These are phyloP conservation scores for Collybia mongolica DNA, from an alignment of 768 basidiomycete species.

Conservation along the genomic window DNA sequence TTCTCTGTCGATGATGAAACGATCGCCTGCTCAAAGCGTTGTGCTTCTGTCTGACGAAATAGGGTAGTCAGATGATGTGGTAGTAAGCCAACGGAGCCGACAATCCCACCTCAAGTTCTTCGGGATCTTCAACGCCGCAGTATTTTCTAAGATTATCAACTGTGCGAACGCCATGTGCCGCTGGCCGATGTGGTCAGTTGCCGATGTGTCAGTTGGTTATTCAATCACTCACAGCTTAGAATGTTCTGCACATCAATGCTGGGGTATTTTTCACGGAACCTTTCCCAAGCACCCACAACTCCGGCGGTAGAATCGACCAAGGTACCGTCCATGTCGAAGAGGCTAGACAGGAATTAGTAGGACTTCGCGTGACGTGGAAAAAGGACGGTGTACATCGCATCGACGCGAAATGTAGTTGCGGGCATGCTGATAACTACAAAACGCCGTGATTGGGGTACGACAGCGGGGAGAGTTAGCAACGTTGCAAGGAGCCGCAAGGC, in stretches of 20 bases:
- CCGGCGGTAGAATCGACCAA: conserved; percentile 81
- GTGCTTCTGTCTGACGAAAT: conserved; percentile 56
- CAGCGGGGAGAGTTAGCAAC: too few species aligned
- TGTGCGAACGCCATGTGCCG: conserved; percentile 81
- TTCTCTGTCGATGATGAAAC: conserved; percentile 54
- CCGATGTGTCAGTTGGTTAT: conserved; percentile 6
- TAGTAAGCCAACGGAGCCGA: neutral
- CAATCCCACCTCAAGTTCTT: conserved; percentile 61
- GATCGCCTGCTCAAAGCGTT: conserved; percentile 80
- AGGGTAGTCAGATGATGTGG: neutral
- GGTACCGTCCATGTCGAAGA: conserved; percentile 87
- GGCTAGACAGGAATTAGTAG: conserved; percentile 30
- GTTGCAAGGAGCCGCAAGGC: neutral
- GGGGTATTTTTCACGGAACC: conserved; percentile 72
- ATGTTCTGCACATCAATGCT: conserved; percentile 58
- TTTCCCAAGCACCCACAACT: conserved; percentile 80
- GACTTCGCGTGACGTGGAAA: conserved; percentile 7
- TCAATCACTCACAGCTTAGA: conserved; percentile 52
- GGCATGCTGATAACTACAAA: conserved; percentile 24
- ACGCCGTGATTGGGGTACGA: too few species aligned
- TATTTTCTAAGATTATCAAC: conserved; percentile 74
- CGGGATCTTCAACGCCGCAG: conserved; percentile 67
- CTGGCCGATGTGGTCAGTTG: conserved; percentile 29
- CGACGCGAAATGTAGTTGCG: conserved; percentile 30
- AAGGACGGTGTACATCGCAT: conserved; percentile 40